Conservation (phyloP, 106 monocot genomes). For the Dactylorhiza incarnata region DNA sequence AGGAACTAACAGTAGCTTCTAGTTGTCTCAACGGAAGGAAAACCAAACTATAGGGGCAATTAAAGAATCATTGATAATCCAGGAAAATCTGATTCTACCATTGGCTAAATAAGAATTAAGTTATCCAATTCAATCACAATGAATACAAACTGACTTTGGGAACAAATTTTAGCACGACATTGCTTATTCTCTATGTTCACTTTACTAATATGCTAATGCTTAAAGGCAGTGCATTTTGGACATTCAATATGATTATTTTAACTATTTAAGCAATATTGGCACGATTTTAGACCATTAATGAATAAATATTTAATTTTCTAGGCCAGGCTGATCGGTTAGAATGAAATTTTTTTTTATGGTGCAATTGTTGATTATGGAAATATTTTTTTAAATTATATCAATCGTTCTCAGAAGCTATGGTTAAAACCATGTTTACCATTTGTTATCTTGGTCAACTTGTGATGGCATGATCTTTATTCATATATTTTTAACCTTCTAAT, state of each 20-base stretch:
- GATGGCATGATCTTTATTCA: not conserved
- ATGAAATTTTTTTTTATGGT: not conserved
- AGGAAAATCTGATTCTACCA: no score
- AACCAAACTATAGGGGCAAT: no score
- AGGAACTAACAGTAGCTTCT: no score
- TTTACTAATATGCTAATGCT: not conserved
- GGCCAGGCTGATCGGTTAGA: not conserved
- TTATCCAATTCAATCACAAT: not conserved
- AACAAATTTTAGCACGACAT: not conserved
- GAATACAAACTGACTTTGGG: not conserved
- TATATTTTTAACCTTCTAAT: not conserved
- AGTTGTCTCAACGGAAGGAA: no score
- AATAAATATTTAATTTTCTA: not conserved
- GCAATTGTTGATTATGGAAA: not conserved
- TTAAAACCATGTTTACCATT: not conserved
- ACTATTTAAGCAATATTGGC: not conserved
- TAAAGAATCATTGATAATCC: no score
- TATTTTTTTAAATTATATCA: not conserved
- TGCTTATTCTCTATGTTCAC: not conserved
- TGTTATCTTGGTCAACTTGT: not conserved
- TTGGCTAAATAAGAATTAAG: no score
- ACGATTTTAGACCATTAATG: not conserved
- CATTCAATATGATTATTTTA: not conserved
- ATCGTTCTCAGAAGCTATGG: not conserved
- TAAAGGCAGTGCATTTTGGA: not conserved